Evolutionary conservation across 345 rosid species (phyloP).

Genomic region (Microcos paniculata): DNA sequence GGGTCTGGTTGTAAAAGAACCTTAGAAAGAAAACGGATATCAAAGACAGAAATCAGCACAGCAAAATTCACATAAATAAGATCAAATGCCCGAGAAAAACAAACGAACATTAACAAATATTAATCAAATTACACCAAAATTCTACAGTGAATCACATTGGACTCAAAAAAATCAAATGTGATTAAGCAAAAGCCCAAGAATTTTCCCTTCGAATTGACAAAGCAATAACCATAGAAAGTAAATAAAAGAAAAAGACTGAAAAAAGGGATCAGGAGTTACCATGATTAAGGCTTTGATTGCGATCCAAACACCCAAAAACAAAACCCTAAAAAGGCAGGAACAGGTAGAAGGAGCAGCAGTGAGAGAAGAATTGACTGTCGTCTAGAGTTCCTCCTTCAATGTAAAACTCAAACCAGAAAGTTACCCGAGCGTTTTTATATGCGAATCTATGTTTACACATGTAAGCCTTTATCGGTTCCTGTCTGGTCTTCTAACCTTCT

Average conservation of each 20-base stretch:
- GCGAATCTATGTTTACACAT: too few relatives aligned
- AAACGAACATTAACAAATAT: background rate
- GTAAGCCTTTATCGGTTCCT: too few relatives aligned
- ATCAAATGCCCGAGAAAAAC: background rate
- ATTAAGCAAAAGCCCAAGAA: background rate
- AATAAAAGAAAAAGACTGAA: background rate
- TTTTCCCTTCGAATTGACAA: background rate
- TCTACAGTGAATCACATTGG: background rate
- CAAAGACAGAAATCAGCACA: background rate
- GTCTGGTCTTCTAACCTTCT: too few relatives aligned
- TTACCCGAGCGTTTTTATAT: too few relatives aligned
- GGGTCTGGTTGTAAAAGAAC: conserved; percentile 82
- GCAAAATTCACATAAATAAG: background rate
- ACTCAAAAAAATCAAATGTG: background rate
- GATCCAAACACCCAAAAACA: background rate
- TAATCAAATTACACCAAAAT: background rate
- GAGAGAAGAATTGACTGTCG: background rate
- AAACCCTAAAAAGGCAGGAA: background rate
- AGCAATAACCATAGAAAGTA: background rate
- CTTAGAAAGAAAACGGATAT: conserved; percentile 24
- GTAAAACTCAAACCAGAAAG: too few relatives aligned
- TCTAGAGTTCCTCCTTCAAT: background rate
- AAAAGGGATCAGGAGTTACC: conserved; percentile 13
- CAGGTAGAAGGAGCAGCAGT: background rate
- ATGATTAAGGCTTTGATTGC: conserved; percentile 11